Percentiles rank a stretch among this genome's conserved stretches.
These are phyloP conservation scores for Podila epicladia DNA, from an alignment of 192 early-diverging fungal species.

Conservation along the genomic window DNA sequence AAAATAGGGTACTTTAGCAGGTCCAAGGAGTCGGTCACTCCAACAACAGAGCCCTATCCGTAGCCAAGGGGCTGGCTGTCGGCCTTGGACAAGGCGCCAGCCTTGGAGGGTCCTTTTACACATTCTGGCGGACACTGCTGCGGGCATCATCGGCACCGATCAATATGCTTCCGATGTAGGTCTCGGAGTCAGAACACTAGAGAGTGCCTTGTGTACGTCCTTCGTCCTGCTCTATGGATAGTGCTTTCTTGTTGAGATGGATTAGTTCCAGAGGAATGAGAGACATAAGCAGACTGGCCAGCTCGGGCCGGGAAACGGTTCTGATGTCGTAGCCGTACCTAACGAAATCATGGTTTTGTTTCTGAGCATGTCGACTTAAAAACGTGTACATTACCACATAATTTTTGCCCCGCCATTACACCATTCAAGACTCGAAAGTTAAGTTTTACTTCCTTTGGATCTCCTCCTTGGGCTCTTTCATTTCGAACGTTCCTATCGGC, in stretches of 20 bases:
- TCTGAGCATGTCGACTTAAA: no score
- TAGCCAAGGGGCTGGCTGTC: slow-evolving; percentile 15
- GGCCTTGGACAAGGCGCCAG: not conserved
- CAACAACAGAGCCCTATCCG: slow-evolving; percentile 26
- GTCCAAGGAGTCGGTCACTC: slow-evolving; percentile 14
- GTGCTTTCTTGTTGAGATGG: slow-evolving; percentile 16
- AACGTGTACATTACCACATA: not conserved
- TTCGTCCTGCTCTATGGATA: slow-evolving; percentile 23
- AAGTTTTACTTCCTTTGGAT: slow-evolving; percentile 2
- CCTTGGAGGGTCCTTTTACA: slow-evolving; percentile 4
- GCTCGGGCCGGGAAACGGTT: slow-evolving; percentile 10
- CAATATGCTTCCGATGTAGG: slow-evolving; percentile 14
- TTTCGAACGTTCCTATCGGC: not conserved
- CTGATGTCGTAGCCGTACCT: slow-evolving; percentile 24
- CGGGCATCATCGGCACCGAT: slow-evolving; percentile 34
- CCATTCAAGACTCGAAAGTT: not conserved
- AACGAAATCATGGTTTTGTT: no score
- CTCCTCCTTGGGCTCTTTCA: slow-evolving; percentile 4
- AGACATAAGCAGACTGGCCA: slow-evolving; percentile 11
- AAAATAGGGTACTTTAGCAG: slow-evolving; percentile 18
- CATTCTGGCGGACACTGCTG: slow-evolving; percentile 24
- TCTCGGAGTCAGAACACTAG: slow-evolving; percentile 14
- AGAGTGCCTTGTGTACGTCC: slow-evolving; percentile 12
- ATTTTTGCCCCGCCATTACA: not conserved
- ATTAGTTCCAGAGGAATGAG: slow-evolving; percentile 12